phyloP scores from a whole-genome alignment of 805 yeast species.

The Metschnikowia proteae region DNA sequence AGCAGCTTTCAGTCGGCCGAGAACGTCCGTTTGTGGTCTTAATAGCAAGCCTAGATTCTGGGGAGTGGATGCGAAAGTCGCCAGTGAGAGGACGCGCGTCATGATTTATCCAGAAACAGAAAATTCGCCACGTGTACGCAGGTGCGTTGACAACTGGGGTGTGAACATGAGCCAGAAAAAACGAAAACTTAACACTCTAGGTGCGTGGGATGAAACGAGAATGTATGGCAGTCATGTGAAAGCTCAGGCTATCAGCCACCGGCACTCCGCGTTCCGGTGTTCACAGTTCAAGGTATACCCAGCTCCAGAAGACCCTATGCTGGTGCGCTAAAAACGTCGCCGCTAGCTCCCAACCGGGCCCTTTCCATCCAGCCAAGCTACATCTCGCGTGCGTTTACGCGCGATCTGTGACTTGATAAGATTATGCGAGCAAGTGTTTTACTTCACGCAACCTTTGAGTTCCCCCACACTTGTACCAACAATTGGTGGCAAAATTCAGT shows the following conservation, averaged over 20 bases:
- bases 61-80: conserved; percentile 1
- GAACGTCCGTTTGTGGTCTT: neutral
- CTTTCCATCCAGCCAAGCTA: neutral
- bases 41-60: neutral
- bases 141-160: neutral
- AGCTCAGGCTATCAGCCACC: no score
- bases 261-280: no score
- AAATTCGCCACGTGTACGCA: neutral
- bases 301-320: neutral
- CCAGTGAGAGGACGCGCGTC: neutral
- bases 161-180: neutral
- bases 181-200: no score
- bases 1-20: neutral
- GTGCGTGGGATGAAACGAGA: neutral
- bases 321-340: neutral
- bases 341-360: neutral
- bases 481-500: no score
- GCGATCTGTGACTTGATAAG: neutral
- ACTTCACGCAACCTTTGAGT: no score
- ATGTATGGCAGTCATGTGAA: no score
- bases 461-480: no score
- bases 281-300: no score
- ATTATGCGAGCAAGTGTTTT: neutral
- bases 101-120: neutral
- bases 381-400: neutral